These are phyloP conservation scores for Trypethelium eluteriae DNA, from an alignment of 495 filamentous ascomycete genomes.

Conservation along the genomic window DNA sequence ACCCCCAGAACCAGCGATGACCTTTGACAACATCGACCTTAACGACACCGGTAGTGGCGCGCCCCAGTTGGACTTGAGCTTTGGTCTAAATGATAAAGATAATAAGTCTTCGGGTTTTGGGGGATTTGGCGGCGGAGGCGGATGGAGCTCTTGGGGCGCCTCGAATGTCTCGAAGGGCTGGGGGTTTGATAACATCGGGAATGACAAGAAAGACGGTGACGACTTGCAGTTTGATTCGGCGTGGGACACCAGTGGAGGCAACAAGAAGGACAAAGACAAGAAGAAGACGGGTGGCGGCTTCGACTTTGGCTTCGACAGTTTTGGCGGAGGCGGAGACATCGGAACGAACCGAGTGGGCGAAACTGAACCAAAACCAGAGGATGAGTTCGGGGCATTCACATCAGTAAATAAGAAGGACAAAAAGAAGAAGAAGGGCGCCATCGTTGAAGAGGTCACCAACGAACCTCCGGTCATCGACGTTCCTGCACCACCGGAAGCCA, in stretches of 20 bases:
- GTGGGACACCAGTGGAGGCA: conserved; percentile 20
- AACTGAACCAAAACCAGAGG: background rate
- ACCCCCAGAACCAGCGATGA: conserved; percentile 24
- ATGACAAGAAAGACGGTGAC: conserved; percentile 5
- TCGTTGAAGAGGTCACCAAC: background rate
- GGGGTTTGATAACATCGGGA: background rate
- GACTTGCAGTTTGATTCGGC: conserved; percentile 10
- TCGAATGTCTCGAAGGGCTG: conserved; percentile 8
- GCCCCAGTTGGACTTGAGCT: conserved; percentile 27
- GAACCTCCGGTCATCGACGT: background rate
- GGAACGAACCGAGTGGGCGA: background rate
- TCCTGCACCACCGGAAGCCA: background rate
- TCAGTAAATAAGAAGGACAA: conserved; percentile 12
- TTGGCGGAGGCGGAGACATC: background rate
- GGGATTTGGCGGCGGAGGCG: conserved; percentile 22
- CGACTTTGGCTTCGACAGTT: conserved; percentile 6
- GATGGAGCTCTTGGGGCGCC: conserved; percentile 27
- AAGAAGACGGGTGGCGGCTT: conserved; percentile 7
- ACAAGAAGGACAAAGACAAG: conserved; percentile 24
- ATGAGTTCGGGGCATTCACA: conserved; percentile 17
- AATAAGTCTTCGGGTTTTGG: conserved; percentile 27
- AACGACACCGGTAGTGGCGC: conserved; percentile 23
- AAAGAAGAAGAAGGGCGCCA: conserved; percentile 15
- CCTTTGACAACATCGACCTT: conserved; percentile 27
- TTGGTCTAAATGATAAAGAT: conserved; percentile 18